Conservation (phyloP, 345 rosid species). For the Hibiscus trionum region DNA sequence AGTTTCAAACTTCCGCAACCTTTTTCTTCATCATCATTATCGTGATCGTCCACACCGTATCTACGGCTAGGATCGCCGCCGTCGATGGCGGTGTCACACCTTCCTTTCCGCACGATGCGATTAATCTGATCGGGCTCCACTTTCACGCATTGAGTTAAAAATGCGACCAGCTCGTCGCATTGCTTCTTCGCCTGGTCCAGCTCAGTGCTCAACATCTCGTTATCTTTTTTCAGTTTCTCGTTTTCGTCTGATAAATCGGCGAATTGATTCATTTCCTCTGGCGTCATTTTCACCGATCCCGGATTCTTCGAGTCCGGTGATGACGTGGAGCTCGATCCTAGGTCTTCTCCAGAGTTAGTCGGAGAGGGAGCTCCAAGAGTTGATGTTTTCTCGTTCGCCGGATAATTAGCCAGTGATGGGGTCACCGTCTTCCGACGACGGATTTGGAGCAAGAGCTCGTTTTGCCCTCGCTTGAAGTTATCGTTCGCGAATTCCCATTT, state of each 20-base stretch:
- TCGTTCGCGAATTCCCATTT: constrained; percentile 88
- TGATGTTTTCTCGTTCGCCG: constrained; percentile 23
- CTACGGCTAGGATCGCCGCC: constrained; percentile 13
- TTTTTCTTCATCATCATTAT: constrained; percentile 13
- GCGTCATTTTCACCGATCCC: constrained; percentile 49
- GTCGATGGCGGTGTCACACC: constrained; percentile 12
- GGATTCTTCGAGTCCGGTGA: constrained; percentile 70
- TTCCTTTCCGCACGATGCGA: constrained; percentile 47
- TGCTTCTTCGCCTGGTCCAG: constrained; percentile 70
- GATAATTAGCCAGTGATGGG: background rate
- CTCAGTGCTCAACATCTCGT: constrained; percentile 58
- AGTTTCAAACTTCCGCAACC: constrained; percentile 50
- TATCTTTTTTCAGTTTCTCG: constrained; percentile 71
- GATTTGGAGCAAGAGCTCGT: constrained; percentile 43
- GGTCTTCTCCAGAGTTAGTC: constrained; percentile 66
- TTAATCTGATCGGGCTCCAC: constrained; percentile 67
- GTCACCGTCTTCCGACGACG: constrained; percentile 48
- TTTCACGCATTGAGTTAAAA: constrained; percentile 48
- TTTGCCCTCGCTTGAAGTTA: constrained; percentile 47
- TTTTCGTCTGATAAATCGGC: constrained; percentile 70
- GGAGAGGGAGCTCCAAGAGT: constrained; percentile 25
- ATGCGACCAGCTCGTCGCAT: constrained; percentile 56
- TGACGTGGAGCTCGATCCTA: constrained; percentile 64
- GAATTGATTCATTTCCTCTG: constrained; percentile 20
- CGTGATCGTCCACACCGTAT: constrained; percentile 8